Evolutionary conservation across 164 flowering plant species (phyloP).

Genomic region (Tetrastigma voinierianum): DNA sequence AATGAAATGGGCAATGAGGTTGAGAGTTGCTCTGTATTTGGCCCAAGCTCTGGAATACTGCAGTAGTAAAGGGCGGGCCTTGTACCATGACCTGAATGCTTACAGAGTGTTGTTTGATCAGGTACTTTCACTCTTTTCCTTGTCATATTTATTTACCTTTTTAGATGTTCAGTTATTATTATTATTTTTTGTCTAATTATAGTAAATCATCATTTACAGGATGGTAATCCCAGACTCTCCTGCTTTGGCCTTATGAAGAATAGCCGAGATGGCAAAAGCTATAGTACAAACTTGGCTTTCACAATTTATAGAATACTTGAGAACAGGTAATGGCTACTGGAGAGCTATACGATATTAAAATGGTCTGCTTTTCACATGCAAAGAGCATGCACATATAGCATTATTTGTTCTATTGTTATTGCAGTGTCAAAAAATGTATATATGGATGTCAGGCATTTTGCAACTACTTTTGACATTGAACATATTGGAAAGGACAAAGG

Average conservation of each 20-base stretch:
- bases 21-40: constrained; percentile 50
- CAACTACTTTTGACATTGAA: not conserved
- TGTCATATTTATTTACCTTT: not conserved
- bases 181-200: not conserved
- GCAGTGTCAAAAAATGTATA: not conserved
- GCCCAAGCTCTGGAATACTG: constrained; percentile 64
- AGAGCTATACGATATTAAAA: not conserved
- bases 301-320: constrained; percentile 60
- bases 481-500: not conserved
- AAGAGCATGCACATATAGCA: not conserved
- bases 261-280: constrained; percentile 64
- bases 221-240: constrained; percentile 55
- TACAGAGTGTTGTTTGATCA: constrained; percentile 51
- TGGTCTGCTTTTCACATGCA: not conserved
- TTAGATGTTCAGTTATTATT: not conserved
- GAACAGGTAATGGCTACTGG: constrained; percentile 35
- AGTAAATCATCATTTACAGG: constrained; percentile 24
- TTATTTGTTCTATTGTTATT: not conserved
- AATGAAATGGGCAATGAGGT: constrained; percentile 62
- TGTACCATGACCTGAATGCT: constrained; percentile 60
- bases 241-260: constrained; percentile 66
- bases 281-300: constrained; percentile 60
- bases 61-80: constrained; percentile 46
- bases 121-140: constrained; percentile 18
- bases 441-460: not conserved